A percentile compares a stretch with the other conserved stretches of the same genome.
Conservation (phyloP, 2,329 filamentous ascomycete species). For the Conoideocrella luteorostrata region DNA sequence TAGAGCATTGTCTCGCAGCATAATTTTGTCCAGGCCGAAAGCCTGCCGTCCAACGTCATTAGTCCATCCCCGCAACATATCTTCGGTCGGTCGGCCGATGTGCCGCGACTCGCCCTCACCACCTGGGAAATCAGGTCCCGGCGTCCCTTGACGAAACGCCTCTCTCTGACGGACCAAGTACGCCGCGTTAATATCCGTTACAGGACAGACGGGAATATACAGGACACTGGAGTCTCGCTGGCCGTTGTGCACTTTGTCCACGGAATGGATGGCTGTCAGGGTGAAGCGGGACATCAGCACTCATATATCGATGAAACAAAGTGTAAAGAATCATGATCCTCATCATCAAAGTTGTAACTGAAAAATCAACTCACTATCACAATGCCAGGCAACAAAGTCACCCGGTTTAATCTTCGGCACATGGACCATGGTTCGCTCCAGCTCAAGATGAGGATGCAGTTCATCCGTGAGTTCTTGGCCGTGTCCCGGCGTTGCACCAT, state of each 20-base stretch:
- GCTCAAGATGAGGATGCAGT: slow-evolving; percentile 67
- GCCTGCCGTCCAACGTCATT: slow-evolving; percentile 31
- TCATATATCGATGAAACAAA: too few species aligned
- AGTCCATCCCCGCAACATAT: slow-evolving; percentile 27
- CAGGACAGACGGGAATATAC: slow-evolving; percentile 82
- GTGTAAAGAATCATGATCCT: too few species aligned
- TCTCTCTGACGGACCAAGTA: slow-evolving; percentile 66
- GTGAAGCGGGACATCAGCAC: background rate
- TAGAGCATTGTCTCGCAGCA: slow-evolving; percentile 17
- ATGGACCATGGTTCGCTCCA: slow-evolving; percentile 62
- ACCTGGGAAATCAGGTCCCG: slow-evolving; percentile 65
- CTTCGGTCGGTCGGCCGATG: slow-evolving; percentile 37
- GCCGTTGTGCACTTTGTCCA: slow-evolving; percentile 72
- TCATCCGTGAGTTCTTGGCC: slow-evolving; percentile 62
- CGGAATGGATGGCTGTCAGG: slow-evolving; percentile 60
- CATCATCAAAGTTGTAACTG: background rate
- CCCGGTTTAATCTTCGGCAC: slow-evolving; percentile 63
- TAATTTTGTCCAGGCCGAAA: slow-evolving; percentile 39
- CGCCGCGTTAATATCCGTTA: slow-evolving; percentile 66
- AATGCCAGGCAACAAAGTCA: slow-evolving; percentile 82
- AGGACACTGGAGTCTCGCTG: slow-evolving; percentile 71
- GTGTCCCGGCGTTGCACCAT: slow-evolving; percentile 63
- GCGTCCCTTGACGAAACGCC: slow-evolving; percentile 62
- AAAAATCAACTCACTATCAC: slow-evolving; percentile 47
- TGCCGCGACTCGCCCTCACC: slow-evolving; percentile 60